Percentiles rank a stretch among this genome's conserved stretches.
Evolutionary conservation across 768 basidiomycete genomes (phyloP).

Genomic region (Mycena galericulata): DNA sequence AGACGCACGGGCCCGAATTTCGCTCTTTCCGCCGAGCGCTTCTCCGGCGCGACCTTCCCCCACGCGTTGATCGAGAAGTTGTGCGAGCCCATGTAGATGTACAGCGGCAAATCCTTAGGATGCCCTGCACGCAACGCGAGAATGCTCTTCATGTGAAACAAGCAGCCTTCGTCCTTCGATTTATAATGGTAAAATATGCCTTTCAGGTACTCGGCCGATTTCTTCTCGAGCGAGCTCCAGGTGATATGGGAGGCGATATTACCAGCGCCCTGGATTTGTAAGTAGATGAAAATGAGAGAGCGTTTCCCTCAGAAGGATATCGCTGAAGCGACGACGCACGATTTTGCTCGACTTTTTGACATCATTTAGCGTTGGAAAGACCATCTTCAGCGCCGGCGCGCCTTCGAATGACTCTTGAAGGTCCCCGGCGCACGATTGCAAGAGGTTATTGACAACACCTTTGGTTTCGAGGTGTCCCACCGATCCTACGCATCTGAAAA

Average conservation of each 20-base stretch:
- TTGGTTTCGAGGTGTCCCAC: conserved; percentile 4
- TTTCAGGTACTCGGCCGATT: neutral
- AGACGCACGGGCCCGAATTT: neutral
- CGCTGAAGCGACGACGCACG: neutral
- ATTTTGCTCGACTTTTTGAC: neutral
- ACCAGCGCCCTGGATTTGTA: neutral
- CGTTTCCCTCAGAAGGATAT: neutral
- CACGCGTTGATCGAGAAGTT: conserved; percentile 15
- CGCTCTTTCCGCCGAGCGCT: neutral
- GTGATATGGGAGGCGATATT: neutral
- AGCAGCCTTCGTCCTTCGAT: neutral
- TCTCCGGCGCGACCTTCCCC: neutral
- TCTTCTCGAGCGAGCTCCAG: neutral
- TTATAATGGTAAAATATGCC: neutral
- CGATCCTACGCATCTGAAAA: conserved; percentile 8
- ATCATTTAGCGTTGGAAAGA: conserved; percentile 3
- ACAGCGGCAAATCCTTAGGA: neutral
- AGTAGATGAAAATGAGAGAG: neutral
- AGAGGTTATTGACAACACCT: conserved; percentile 10
- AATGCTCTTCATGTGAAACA: conserved; percentile 18
- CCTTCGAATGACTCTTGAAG: conserved; percentile 7
- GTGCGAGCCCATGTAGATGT: conserved; percentile 11
- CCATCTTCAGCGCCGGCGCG: conserved; percentile 1
- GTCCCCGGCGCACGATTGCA: conserved; percentile 16
- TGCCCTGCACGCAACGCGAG: neutral